Conservation (phyloP, 2,329 filamentous ascomycete species). For the Zymoseptoria crescenta region DNA sequence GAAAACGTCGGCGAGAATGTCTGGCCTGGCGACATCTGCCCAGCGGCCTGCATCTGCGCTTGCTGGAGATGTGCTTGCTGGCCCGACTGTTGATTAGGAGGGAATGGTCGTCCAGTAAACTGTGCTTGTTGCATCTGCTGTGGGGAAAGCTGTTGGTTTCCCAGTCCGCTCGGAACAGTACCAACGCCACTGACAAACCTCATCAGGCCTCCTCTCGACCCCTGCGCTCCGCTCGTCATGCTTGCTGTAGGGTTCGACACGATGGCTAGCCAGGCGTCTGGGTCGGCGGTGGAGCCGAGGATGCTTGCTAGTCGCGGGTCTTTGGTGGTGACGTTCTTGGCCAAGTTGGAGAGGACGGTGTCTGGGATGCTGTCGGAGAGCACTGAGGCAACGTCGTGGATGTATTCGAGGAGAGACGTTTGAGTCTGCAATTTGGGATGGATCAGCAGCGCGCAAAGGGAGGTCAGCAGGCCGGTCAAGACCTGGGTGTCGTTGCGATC, state of each 20-base stretch:
- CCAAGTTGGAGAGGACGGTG: conserved; percentile 28
- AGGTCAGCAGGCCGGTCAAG: conserved; percentile 16
- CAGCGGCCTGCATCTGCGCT: background rate
- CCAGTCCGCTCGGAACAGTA: background rate
- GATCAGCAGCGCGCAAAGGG: conserved; percentile 32
- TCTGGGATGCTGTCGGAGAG: conserved; percentile 37
- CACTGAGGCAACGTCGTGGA: conserved; percentile 37
- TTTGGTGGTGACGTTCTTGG: conserved; percentile 22
- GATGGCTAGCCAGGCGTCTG: conserved; percentile 38
- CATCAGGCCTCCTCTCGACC: conserved; percentile 19
- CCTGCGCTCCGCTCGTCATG: conserved; percentile 23
- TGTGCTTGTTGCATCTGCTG: background rate
- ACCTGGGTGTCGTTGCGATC: conserved; percentile 15
- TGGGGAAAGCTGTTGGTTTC: conserved; percentile 10
- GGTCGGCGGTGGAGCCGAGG: conserved; percentile 27
- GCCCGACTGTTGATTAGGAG: background rate
- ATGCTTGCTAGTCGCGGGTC: conserved; percentile 35
- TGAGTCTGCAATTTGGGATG: conserved; percentile 32
- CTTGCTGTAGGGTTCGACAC: conserved; percentile 23
- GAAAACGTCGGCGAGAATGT: conserved; percentile 4
- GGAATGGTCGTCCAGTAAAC: background rate
- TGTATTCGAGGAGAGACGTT: conserved; percentile 31
- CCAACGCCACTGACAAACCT: conserved; percentile 2
- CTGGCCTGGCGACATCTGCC: conserved; percentile 1
- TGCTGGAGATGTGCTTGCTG: background rate